A percentile compares a stretch with the other conserved stretches of the same genome.
These are phyloP conservation scores for Phytophthora pinifolia DNA, from an alignment of 352 stramenopile genomes.

Conservation along the genomic window DNA sequence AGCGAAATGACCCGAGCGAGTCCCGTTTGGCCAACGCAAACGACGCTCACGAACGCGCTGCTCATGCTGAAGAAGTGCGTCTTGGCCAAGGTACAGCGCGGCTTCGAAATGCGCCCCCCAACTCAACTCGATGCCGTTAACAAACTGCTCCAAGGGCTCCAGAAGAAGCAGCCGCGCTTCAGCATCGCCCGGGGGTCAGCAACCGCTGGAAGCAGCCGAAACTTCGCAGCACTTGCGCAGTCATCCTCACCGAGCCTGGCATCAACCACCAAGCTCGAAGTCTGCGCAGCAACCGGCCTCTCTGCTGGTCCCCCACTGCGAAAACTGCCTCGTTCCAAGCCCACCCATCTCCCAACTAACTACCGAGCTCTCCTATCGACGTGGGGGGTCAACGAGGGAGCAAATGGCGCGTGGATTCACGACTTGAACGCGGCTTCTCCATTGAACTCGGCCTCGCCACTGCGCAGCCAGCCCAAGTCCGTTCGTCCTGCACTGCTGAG, in stretches of 20 bases:
- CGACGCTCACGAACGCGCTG: conserved; percentile 20
- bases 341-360: conserved; percentile 15
- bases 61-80: conserved; percentile 39
- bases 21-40: conserved; percentile 25
- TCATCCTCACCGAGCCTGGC: neutral
- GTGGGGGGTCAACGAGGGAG: conserved; percentile 14
- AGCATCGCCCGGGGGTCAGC: neutral
- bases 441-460: conserved; percentile 6
- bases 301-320: neutral
- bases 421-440: conserved; percentile 23
- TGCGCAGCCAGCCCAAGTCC: conserved; percentile 9
- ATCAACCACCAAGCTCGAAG: neutral
- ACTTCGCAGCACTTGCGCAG: neutral
- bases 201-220: neutral
- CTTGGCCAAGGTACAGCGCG: conserved; percentile 10
- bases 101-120: conserved; percentile 22
- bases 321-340: neutral
- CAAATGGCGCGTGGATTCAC: conserved; percentile 17
- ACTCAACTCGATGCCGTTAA: conserved; percentile 23
- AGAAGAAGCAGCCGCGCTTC: conserved; percentile 16
- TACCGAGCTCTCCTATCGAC: conserved; percentile 16
- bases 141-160: conserved; percentile 8
- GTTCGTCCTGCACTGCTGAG: neutral
- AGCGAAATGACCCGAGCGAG: conserved; percentile 15
- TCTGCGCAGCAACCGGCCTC: too few relatives aligned